Base-by-base conservation (phyloP, 139 green algal species). In the Chlorella sorokiniana region DNA sequence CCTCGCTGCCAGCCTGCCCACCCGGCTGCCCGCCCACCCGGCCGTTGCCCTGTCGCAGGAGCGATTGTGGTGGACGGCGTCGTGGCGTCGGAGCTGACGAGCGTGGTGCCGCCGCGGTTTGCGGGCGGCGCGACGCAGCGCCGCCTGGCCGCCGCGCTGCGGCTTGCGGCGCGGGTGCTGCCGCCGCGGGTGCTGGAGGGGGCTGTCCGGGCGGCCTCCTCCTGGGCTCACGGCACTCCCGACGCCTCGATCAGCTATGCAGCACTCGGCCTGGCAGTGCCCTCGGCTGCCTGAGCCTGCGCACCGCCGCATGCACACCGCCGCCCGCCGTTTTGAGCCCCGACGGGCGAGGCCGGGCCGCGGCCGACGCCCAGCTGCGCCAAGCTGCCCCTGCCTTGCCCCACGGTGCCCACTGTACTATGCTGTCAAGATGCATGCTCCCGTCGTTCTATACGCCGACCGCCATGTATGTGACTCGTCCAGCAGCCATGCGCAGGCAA, bases 61-160 rank as follows among this genome's bases (percentile, higher is more conserved):
- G 70, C 70, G 6, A 63, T 78, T 63, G 51, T 78, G 18, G 70
- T 78, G 45, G 70, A 78, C 22, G 70, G 70, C 3, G 70, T 78
- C 45, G 70, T 63, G 8, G 70, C 70, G 3, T 41, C 25, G 1
- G 70, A 78, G 70, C 70, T 78, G 14, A 78, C 70, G 40, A 78
- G 45, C 70, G 40, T 78, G 31, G 70, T 78, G 45, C 70, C 70
- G 5, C 45, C 33, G 4, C 5, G 20, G 70, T 31, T 78, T 22
- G 70, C 70, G 11, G 45, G 45, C 45, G 20, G 31, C 44, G 27
- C n/a, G 4, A 8, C 64, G 3, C 54, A 56, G 4, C 70, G 45
- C 31, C 31, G 25, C 31, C 31, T 78, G n/a, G 33, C 51, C 18
- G 23, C 33, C 25, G 16, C 16, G 5, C 45, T 78, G 45, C 31